Base-by-base conservation (phyloP, 441 rosid species). In the Euphorbia schlechtendalii region DNA sequence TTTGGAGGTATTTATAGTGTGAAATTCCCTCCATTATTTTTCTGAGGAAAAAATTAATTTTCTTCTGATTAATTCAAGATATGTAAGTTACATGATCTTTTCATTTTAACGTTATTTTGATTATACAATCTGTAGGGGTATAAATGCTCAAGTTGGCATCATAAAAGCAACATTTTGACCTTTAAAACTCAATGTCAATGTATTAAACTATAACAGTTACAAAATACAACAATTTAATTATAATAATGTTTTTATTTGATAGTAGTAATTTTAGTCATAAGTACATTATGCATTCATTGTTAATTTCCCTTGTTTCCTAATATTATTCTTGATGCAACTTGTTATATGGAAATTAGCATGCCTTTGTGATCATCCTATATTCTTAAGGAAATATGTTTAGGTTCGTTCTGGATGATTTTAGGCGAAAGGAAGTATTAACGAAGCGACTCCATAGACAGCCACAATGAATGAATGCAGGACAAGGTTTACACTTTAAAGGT, bases 1-100 rank as follows among this genome's bases (percentile, higher is more conserved):
- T n/a, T 51, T 51, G 53, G 59, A 40, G 45, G 53, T 69, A 73
- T 74, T 77, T 75, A 72, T 80, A 74, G 73, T 58, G 43, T 48
- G 21, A 49, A 49, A 17, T 49, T 49, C 8, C 21, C 24, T n/a
- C 54, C 22, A 49, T 45, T 45, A 45, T 45, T 45, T 14, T 45
- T 45, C 45, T 8, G 4, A 8, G 10, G 49, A 6, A 45, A 2
- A 45, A 12, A n/a, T n/a, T 49, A 1, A 49, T 17, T 17, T 17
- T 18, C 21, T 49, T n/a, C 5, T 49, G 54, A 49, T 49, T 49
- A 40, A 40, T 12, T 12, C 13, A 12, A 40, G 45, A 40, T 40
- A 40, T 11, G 13, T 24, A 45, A 45, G n/a, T 45, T 45, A 45
- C 49, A 45, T 45, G 7, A 45, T 45, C 49, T 45, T 45, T 45